Base-by-base conservation (phyloP, 148 eudicot species). In the Nepenthes mirabilis region DNA sequence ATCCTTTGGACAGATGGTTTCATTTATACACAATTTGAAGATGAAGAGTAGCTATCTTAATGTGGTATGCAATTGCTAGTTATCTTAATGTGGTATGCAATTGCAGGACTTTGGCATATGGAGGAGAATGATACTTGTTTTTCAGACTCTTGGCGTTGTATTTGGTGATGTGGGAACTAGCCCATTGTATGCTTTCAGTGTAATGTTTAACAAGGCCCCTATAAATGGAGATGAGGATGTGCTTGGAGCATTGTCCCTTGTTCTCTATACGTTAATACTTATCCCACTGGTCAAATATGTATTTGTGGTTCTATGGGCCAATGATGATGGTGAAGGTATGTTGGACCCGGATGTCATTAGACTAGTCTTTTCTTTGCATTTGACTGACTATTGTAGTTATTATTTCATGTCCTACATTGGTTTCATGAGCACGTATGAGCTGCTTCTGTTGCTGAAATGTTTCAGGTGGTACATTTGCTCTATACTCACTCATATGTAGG, bases 151-250 rank as follows among this genome's bases (percentile, higher is more conserved):
- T 37, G 99, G 96, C 66, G 85, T 84, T 65, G 99, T 93, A 43
- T 93, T 93, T 76, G 99, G 99, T 61, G 98, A 93, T 79, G 96
- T 89, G 68, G 99, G 96, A 64, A 93, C 91, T 11, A 93, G 99
- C 74, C 99, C 93, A 60, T 68, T 93, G 43, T 93, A 93, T 77
- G 83, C 99, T 56, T 93, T 93, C 74, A 84, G 89, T 52, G 95
- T 93, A 70, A 88, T 93, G 96, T 93, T 93, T 70, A 81, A 79
- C 76, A 93, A 86, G 76, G 95, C 96, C 58, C 96, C 99, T 54
- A 77, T 84, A 59, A 80, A 82, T 47, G 90, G 76, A 70, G 76
- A 80, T 60, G 96, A 88, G 74, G 99, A 93, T 76, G 82, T 93
- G 58, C 65, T 93, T 64, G 96, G 99, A 47, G 99, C 99, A 64